Conservation (phyloP, 2,329 filamentous ascomycete genomes). For the Arthrobotrys musiformis region DNA sequence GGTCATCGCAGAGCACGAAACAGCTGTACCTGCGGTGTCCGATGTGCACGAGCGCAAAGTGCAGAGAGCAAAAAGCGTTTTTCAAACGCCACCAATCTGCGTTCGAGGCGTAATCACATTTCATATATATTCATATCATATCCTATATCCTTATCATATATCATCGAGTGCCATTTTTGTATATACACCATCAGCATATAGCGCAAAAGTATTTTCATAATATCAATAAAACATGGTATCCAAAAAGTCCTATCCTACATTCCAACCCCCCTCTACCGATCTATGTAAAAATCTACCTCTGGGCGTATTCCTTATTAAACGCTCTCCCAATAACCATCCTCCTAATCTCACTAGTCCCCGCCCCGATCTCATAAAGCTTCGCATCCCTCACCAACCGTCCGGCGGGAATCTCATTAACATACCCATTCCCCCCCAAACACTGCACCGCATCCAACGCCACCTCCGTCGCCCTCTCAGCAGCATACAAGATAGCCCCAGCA, state of each 20-base stretch:
- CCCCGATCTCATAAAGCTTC: slow-evolving; percentile 94
- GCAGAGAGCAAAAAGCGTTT: slow-evolving; percentile 74
- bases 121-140: too few relatives aligned
- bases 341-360: slow-evolving; percentile 92
- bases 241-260: slow-evolving; percentile 43
- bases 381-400: slow-evolving; percentile 82
- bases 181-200: background rate
- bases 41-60: slow-evolving; percentile 89
- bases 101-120: background rate
- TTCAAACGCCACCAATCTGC: slow-evolving; percentile 33
- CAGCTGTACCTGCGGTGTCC: slow-evolving; percentile 95
- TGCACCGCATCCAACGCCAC: slow-evolving; percentile 88
- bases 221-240: background rate
- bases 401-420: slow-evolving; percentile 93
- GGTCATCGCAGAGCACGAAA: slow-evolving; percentile 75
- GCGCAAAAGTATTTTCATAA: background rate
- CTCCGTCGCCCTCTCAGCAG: slow-evolving; percentile 89
- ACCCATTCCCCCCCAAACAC: slow-evolving; percentile 92
- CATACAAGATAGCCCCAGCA: slow-evolving; percentile 91
- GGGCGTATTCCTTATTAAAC: slow-evolving; percentile 84
- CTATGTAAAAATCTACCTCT: slow-evolving; percentile 15
- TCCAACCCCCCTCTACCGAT: background rate
- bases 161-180: background rate
- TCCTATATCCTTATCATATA: background rate
- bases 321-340: slow-evolving; percentile 92